Base-by-base conservation (phyloP, 805 yeast species). In the Pichia phayaonensis region DNA sequence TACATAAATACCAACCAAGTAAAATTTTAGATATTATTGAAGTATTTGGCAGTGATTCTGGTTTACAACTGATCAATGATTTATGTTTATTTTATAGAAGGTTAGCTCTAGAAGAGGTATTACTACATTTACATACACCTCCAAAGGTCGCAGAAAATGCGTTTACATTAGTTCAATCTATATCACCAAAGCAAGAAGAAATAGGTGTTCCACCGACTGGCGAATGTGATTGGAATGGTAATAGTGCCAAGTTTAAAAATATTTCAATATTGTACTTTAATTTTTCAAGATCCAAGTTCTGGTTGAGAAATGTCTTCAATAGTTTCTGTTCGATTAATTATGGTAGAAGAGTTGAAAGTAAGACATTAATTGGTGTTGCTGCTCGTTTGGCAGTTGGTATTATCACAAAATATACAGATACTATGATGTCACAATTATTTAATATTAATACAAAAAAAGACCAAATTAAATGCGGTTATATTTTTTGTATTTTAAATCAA, bases 161-260 rank as follows among this genome's bases (percentile, higher is more conserved):
- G 22, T 48, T 67, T 59, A 55, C 58, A 1, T 64, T 61, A 3
- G 61, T 61, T 16, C 62, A 56, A 18, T 71, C 69, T 12, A 59
- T 64, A 18, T 70, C 75, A 3, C 73, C 74, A 2, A 61, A 73
- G 16, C 72, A 74, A 43, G 69, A 80, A 10, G 72, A 71, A 51
- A 64, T 73, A 0, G 69, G 68, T 2, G 73, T 75, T 24, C 80
- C 80, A 0, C 55, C 61, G 5, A 67, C 45, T 56, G 70, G 39
- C 59, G 61, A 24, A 53, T 62, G 45, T 61, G 69, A 49, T 64
- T 60, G 71, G 51, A 74, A 73, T 36, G 74, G 73, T 40, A 75
- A 79, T 0, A 72, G 80, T 40, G 77, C 85, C 0, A 81, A 80
- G 56, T 80, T 71, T 65, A 84, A 84, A 55, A 86, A 85, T 58